phyloP scores from a whole-genome alignment of 495 filamentous ascomycete genomes.

The Aspergillus leporis region DNA sequence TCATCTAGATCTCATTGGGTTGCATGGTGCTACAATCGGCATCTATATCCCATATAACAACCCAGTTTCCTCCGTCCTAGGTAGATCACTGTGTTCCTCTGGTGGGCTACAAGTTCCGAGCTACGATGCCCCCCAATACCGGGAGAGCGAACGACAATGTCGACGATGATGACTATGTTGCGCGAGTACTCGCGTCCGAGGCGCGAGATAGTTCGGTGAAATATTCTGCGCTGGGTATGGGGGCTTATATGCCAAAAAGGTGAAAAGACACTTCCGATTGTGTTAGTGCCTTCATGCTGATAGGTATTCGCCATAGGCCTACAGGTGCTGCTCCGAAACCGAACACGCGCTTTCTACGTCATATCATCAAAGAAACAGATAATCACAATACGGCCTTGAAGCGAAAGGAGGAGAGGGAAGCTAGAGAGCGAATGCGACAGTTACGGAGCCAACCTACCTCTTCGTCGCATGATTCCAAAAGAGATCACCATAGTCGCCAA shows the following conservation, averaged over 20 bases:
- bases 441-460: constrained; percentile 37
- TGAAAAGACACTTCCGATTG: constrained; percentile 37
- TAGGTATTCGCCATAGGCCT: constrained; percentile 35
- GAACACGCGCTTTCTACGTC: constrained; percentile 85
- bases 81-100: background rate
- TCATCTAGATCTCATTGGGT: background rate
- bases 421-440: constrained; percentile 56
- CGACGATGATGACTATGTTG: constrained; percentile 72
- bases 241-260: constrained; percentile 70
- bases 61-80: background rate
- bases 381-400: constrained; percentile 85
- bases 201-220: constrained; percentile 67
- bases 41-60: background rate
- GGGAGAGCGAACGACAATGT: constrained; percentile 32
- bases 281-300: constrained; percentile 7
- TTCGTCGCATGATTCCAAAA: constrained; percentile 33
- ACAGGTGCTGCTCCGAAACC: constrained; percentile 75
- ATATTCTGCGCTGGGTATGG: constrained; percentile 71
- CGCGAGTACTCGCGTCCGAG: constrained; percentile 70
- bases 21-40: background rate
- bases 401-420: constrained; percentile 73
- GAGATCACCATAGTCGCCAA: constrained; percentile 18
- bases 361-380: constrained; percentile 86
- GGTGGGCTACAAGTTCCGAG: background rate
- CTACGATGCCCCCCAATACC: constrained; percentile 22